These are phyloP conservation scores for Linum trigynum DNA, from an alignment of 345 rosid genomes.

Conservation along the genomic window DNA sequence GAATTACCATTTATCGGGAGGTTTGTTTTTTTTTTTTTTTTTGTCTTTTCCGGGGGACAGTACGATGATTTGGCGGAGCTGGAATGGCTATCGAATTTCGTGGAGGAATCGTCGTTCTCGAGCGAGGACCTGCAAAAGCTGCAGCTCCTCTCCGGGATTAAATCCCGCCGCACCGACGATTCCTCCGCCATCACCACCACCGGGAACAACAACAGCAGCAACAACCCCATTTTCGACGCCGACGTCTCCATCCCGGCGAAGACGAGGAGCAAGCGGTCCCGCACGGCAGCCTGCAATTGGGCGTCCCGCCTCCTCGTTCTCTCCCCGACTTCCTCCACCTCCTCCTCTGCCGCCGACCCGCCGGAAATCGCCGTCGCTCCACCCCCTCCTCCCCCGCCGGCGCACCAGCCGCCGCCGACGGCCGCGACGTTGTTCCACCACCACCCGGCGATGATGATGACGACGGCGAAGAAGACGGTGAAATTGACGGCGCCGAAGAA, in stretches of 20 bases:
- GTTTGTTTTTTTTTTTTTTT: neutral
- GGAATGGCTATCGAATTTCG: conserved; percentile 76
- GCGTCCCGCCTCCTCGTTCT: conserved; percentile 67
- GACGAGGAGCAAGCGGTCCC: conserved; percentile 92
- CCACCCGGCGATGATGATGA: conserved; percentile 18
- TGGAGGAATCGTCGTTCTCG: conserved; percentile 51
- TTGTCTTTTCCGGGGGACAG: conserved; percentile 22
- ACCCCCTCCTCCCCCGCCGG: conserved; percentile 2
- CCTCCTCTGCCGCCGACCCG: conserved; percentile 25
- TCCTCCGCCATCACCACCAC: conserved; percentile 9
- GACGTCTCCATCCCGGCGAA: conserved; percentile 79
- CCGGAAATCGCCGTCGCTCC: neutral
- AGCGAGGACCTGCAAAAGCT: conserved; percentile 78
- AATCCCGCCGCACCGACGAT: conserved; percentile 15
- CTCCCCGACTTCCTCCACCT: conserved; percentile 20
- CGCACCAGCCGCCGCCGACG: conserved; percentile 1
- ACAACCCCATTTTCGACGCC: conserved; percentile 36
- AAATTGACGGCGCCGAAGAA: conserved; percentile 30
- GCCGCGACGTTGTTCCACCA: neutral
- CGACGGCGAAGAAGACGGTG: conserved; percentile 26
- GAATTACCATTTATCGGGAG: neutral
- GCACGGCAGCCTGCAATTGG: conserved; percentile 76
- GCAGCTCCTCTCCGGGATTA: conserved; percentile 40
- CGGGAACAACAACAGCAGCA: conserved; percentile 1
- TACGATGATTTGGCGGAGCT: conserved; percentile 76